Evolutionary conservation across 257 asterid genomes (phyloP).

Genomic region (Ballota nigra): DNA sequence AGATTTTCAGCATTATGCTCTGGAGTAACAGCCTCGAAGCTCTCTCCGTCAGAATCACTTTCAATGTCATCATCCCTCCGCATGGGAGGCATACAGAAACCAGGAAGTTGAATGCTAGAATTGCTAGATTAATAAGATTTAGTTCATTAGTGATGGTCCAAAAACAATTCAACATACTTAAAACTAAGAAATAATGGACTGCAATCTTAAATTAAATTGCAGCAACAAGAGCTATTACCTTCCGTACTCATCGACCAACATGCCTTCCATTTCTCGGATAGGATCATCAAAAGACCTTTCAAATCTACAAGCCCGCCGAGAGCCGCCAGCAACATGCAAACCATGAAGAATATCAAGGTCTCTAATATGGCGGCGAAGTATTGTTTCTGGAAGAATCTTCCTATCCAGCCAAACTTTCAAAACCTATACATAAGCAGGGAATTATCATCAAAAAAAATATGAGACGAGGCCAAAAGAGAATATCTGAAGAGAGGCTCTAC

Average conservation of each 20-base stretch:
- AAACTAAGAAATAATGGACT: neutral
- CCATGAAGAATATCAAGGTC: constrained; percentile 73
- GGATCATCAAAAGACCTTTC: constrained; percentile 95
- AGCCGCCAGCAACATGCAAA: constrained; percentile 50
- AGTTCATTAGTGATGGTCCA: constrained; percentile 12
- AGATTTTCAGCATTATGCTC: constrained; percentile 53
- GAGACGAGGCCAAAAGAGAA: constrained; percentile 4
- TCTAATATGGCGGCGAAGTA: constrained; percentile 70
- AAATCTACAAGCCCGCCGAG: constrained; percentile 60
- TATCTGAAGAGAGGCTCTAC: constrained; percentile 27
- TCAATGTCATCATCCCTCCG: constrained; percentile 62
- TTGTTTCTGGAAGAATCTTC: constrained; percentile 78
- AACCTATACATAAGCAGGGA: constrained; percentile 51
- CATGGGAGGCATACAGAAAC: constrained; percentile 88
- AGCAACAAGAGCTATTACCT: constrained; percentile 43
- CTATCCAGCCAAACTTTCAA: constrained; percentile 95
- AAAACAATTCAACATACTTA: constrained; percentile 8
- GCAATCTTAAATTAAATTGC: neutral
- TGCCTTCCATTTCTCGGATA: constrained; percentile 90
- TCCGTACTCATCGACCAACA: constrained; percentile 95
- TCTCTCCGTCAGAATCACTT: constrained; percentile 84
- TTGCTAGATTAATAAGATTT: constrained; percentile 52
- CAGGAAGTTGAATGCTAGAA: constrained; percentile 92
- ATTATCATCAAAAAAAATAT: constrained; percentile 22
- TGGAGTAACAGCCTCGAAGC: constrained; percentile 91